Evolutionary conservation across 345 rosid species (phyloP).

Genomic region (Heritiera fomes): DNA sequence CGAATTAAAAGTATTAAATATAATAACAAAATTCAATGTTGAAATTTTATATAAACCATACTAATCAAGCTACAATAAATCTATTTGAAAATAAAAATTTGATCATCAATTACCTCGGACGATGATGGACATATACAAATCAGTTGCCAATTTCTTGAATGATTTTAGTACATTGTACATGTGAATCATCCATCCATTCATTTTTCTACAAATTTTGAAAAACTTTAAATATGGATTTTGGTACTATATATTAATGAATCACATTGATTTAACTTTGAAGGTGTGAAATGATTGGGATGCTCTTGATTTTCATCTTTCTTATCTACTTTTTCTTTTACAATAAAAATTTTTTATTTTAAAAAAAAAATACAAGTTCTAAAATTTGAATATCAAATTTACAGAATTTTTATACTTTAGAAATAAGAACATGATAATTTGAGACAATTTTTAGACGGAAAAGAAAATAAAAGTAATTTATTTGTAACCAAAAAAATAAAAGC

Average conservation of each 20-base stretch:
- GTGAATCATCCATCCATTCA: not conserved
- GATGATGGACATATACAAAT: not conserved
- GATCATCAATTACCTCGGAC: not conserved
- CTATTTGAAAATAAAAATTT: not conserved
- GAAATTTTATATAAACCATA: not conserved
- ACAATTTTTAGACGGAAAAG: too few relatives aligned
- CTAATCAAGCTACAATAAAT: not conserved
- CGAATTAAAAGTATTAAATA: not conserved
- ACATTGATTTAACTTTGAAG: not conserved
- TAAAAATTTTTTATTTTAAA: too few relatives aligned
- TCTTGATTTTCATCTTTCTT: not conserved
- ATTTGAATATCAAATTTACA: too few relatives aligned
- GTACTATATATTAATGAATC: not conserved
- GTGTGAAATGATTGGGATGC: not conserved
- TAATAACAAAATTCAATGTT: too few relatives aligned
- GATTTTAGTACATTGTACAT: not conserved
- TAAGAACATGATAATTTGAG: too few relatives aligned
- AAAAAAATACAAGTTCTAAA: too few relatives aligned
- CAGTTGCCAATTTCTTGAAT: not conserved
- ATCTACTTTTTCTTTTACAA: too few relatives aligned
- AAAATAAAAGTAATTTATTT: too few relatives aligned
- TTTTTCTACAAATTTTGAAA: too few relatives aligned
- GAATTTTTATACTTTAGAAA: too few relatives aligned
- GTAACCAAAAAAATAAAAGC: too few relatives aligned
- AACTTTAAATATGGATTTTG: not conserved